phyloP scores from a whole-genome alignment of 768 basidiomycete species.

The Psilocybe sp. region DNA sequence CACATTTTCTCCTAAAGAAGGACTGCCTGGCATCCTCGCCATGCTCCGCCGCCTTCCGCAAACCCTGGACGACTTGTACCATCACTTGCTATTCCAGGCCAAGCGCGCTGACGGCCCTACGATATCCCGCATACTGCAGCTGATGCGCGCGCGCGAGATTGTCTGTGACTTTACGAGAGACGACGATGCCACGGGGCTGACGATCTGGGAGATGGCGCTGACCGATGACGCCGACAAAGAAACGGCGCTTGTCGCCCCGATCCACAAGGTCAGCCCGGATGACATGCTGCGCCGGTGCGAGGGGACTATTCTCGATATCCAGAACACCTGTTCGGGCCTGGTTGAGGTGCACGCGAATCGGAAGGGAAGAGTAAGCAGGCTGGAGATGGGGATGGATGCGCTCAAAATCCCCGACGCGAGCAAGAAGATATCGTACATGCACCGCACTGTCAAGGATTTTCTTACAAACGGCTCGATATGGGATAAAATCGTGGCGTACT shows the following conservation, averaged over 20 bases:
- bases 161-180: conserved; percentile 9
- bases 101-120: background rate
- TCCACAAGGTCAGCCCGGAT: background rate
- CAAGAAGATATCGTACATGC: conserved; percentile 8
- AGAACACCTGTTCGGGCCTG: conserved; percentile 3
- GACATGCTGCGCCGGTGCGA: background rate
- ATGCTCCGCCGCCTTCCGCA: background rate
- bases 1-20: background rate
- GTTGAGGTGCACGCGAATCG: conserved; percentile 6
- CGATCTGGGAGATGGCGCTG: conserved; percentile 10
- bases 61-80: conserved; percentile 2
- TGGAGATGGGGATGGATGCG: background rate
- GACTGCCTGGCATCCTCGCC: background rate
- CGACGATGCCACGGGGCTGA: conserved; percentile 3
- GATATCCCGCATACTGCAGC: conserved; percentile 9
- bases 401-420: background rate
- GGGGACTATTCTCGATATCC: conserved; percentile 1
- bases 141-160: conserved; percentile 7
- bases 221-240: background rate
- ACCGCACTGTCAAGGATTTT: conserved; percentile 11
- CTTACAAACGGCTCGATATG: conserved; percentile 1
- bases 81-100: background rate
- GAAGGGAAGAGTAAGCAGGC: background rate
- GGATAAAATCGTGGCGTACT: conserved; percentile 1
- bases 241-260: background rate